Base-by-base conservation (phyloP, 140 eudicot species). In the Erigeron philadelphicus region DNA sequence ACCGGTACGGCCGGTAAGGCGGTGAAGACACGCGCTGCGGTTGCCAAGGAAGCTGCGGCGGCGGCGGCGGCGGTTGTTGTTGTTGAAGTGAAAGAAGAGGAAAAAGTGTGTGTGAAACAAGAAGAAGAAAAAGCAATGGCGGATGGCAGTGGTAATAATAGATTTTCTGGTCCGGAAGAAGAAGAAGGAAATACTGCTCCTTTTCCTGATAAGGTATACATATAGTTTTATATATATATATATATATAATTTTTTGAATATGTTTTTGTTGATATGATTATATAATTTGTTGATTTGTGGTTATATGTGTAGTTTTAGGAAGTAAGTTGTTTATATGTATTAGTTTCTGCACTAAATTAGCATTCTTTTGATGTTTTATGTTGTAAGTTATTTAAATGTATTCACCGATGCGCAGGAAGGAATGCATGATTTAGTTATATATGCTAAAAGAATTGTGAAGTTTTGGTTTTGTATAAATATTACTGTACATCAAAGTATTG, bases 61-160 rank as follows among this genome's bases (percentile, higher is more conserved):
- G 75, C 63, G 5, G 81, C 72, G 57, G 74, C n/a, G 61, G 25
- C 25, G 55, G 75, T 67, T 38, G 77, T 15, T 19, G 76, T 13
- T 17, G 64, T 21, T 60, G 8, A 48, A 50, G 65, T 21, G 12
- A 68, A 66, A 40, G 42, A 75, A 67, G 65, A 35, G 65, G 50
- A 52, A n/a, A 56, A 8, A n/a, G 63, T 53, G 19, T 58, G 21
- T 18, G 35, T 15, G 18, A 67, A 60, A 9, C 25, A 3, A 17
- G 73, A 47, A 11, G 64, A 23, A 13, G 50, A 46, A 57, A 72
- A 9, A 43, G 72, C 2, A 52, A 83, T 85, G 88, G 89, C 73
- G 70, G 95, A 83, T 68, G 82, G 59, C 45, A 88, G 87, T 72
- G 96, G 96, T 55, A 93, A 86, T 59, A 83, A 83, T 61, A 78